phyloP scores from a whole-genome alignment of 164 flowering plant genomes.

The Vitis cinerea region DNA sequence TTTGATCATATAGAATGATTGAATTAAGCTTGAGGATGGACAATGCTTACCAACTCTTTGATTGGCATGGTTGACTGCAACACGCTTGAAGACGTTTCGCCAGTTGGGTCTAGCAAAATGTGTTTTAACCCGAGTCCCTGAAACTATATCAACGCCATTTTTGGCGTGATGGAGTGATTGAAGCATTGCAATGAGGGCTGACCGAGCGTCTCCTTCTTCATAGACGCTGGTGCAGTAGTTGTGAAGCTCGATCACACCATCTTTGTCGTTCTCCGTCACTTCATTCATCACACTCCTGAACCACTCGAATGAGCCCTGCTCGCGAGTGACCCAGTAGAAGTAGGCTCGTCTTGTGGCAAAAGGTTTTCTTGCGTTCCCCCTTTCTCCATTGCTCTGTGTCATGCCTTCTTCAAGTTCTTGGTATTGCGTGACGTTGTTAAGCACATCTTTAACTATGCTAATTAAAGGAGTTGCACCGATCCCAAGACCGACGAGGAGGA shows the following conservation, averaged over 20 bases:
- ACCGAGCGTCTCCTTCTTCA: slow-evolving; percentile 75
- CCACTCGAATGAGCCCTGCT: slow-evolving; percentile 77
- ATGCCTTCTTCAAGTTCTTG: slow-evolving; percentile 27
- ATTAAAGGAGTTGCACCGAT: slow-evolving; percentile 60
- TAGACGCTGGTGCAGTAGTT: slow-evolving; percentile 72
- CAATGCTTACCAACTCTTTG: slow-evolving; percentile 49
- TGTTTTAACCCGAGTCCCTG: slow-evolving; percentile 54
- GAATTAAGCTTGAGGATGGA: neutral
- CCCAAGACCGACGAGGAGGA: slow-evolving; percentile 59
- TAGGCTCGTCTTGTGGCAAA: slow-evolving; percentile 46
- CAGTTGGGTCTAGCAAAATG: slow-evolving; percentile 70
- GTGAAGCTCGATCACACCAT: slow-evolving; percentile 57
- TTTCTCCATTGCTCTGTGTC: slow-evolving; percentile 7
- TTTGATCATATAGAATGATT: too few species aligned
- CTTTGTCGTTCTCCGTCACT: slow-evolving; percentile 48
- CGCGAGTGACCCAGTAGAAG: slow-evolving; percentile 74
- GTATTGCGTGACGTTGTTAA: slow-evolving; percentile 42
- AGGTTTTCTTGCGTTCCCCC: slow-evolving; percentile 11
- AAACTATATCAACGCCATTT: slow-evolving; percentile 60
- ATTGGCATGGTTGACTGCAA: slow-evolving; percentile 41
- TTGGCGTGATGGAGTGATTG: slow-evolving; percentile 64
- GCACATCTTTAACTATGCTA: slow-evolving; percentile 52
- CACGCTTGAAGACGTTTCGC: slow-evolving; percentile 50
- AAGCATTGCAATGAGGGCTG: slow-evolving; percentile 65
- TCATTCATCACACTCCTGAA: slow-evolving; percentile 62